phyloP scores from a whole-genome alignment of 2,329 filamentous ascomycete species.

The Pseudogymnoascus verrucosus region DNA sequence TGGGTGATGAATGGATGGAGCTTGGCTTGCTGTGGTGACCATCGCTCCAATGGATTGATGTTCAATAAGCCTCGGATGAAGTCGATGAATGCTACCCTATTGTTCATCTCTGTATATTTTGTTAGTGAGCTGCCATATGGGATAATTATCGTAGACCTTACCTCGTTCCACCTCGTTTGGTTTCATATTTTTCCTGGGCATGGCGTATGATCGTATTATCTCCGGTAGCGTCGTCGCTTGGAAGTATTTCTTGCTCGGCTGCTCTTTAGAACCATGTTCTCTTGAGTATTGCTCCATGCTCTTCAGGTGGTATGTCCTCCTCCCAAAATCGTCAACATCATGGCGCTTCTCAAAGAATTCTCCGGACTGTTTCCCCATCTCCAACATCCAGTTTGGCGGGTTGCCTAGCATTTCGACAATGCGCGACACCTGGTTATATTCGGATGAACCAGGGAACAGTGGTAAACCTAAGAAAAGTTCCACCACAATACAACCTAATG shows the following conservation, averaged over 20 bases:
- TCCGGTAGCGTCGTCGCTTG: constrained; percentile 88
- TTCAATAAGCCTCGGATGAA: constrained; percentile 90
- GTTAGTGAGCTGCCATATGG: constrained; percentile 13
- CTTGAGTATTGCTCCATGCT: constrained; percentile 96
- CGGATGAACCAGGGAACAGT: constrained; percentile 91
- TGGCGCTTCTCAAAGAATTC: constrained; percentile 92
- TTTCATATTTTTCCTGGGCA: constrained; percentile 99
- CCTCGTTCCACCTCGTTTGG: constrained; percentile 92
- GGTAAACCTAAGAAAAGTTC: constrained; percentile 93
- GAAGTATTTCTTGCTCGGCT: constrained; percentile 99
- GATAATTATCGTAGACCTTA: constrained; percentile 37
- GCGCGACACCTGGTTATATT: constrained; percentile 95
- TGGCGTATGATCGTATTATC: constrained; percentile 95
- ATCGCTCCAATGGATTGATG: constrained; percentile 91
- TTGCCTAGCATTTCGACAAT: constrained; percentile 98
- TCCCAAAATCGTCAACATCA: constrained; percentile 78
- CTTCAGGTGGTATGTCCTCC: constrained; percentile 85
- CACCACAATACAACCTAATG: constrained; percentile 93
- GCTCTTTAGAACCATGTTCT: constrained; percentile 93
- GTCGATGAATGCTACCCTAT: constrained; percentile 93
- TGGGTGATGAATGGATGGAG: constrained; percentile 98
- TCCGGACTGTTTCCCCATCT: constrained; percentile 95
- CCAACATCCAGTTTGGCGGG: constrained; percentile 97
- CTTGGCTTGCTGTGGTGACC: constrained; percentile 97
- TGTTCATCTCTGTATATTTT: constrained; percentile 77